Conservation (phyloP, 2,329 filamentous ascomycete genomes). For the Pseudogymnoascus sp. region DNA sequence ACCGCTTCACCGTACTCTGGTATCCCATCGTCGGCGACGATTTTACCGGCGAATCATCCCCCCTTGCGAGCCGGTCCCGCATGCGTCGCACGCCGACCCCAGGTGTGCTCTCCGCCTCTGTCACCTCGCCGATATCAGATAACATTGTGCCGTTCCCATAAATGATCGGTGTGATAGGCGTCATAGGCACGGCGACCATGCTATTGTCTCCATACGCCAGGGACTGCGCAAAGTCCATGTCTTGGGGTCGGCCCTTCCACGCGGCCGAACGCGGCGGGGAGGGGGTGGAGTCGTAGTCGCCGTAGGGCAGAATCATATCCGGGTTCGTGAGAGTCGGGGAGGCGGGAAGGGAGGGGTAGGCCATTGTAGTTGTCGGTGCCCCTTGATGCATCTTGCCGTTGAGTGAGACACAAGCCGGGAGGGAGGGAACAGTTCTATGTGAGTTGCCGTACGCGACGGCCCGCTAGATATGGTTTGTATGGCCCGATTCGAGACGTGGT, state of each 20-base stretch:
- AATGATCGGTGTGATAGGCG: constrained; percentile 54
- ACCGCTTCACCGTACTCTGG: constrained; percentile 37
- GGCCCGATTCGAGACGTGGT: not conserved
- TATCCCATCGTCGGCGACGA: constrained; percentile 40
- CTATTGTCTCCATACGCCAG: constrained; percentile 22
- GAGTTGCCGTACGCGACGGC: not conserved
- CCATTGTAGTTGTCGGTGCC: constrained; percentile 21
- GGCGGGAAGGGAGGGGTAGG: constrained; percentile 46
- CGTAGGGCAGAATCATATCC: constrained; percentile 85
- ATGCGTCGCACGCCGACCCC: constrained; percentile 25
- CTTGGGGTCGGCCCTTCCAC: constrained; percentile 23
- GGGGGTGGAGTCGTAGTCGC: constrained; percentile 49
- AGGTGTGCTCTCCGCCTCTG: constrained; percentile 41
- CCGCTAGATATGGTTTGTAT: not conserved
- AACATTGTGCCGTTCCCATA: constrained; percentile 63
- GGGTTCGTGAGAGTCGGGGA: constrained; percentile 88
- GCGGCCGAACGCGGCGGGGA: constrained; percentile 30
- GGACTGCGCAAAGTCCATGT: constrained; percentile 31
- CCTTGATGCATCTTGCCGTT: constrained; percentile 11
- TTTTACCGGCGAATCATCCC: constrained; percentile 24
- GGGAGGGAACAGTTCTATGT: not conserved
- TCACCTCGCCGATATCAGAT: constrained; percentile 54
- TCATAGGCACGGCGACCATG: constrained; percentile 36
- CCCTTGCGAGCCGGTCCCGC: constrained; percentile 21
- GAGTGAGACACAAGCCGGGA: constrained; percentile 1